Conservation (phyloP, 1,139 yeast species). For the Candida sp. region DNA sequence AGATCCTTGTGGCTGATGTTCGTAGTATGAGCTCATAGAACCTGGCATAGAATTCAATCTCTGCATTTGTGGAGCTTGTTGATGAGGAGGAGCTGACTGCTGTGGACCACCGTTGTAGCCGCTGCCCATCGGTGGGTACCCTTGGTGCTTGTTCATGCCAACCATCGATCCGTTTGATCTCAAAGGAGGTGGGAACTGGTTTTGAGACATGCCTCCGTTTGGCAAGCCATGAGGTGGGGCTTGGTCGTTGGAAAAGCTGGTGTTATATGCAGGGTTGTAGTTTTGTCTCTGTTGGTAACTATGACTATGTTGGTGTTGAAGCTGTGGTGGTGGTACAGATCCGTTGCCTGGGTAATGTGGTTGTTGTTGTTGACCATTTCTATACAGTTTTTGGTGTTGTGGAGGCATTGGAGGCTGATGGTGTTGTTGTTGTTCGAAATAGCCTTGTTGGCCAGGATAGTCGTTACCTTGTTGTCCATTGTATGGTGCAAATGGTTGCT, state of each 20-base stretch:
- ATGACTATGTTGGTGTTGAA: constrained; percentile 3
- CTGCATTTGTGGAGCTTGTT: constrained; percentile 11
- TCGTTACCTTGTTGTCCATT: background rate
- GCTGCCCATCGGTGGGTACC: constrained; percentile 9
- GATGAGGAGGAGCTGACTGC: background rate
- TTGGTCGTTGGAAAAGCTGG: constrained; percentile 23
- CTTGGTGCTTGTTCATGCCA: constrained; percentile 14
- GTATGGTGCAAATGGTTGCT: constrained; percentile 12
- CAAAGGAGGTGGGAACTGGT: constrained; percentile 30
- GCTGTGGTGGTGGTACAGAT: constrained; percentile 2
- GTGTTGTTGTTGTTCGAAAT: constrained; percentile 16
- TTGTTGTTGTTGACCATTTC: constrained; percentile 9
- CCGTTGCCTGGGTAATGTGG: background rate
- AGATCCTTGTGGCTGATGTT: constrained; percentile 7
- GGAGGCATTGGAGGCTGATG: constrained; percentile 4
- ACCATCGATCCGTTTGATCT: constrained; percentile 15
- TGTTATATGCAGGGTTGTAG: constrained; percentile 3
- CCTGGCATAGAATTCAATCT: constrained; percentile 14
- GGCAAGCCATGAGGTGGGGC: constrained; percentile 43
- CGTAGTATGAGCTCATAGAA: background rate
- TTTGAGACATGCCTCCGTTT: constrained; percentile 35
- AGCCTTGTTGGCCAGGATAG: background rate
- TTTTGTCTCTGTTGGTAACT: constrained; percentile 5
- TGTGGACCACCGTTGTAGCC: constrained; percentile 11
- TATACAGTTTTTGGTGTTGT: constrained; percentile 3